Evolutionary conservation across 2,329 filamentous ascomycete genomes (phyloP), one percentile per base, ranked within the genome.

Genomic region (Penicillium sp.): DNA sequence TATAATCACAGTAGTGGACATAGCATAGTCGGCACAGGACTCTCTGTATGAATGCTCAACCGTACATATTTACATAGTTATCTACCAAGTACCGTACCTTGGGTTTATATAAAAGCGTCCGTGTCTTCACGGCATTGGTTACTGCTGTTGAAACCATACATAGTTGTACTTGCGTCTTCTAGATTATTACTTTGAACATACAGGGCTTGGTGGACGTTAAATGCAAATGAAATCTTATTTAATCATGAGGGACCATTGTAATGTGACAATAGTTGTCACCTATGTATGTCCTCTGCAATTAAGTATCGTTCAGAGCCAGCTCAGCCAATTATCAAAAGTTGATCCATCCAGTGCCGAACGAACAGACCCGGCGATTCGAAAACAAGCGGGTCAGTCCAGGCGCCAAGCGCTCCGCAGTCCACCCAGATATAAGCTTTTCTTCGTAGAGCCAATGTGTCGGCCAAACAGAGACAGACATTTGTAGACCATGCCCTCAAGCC

Each of bases 401-500:
- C 9, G 33, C 29, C 13, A 17, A 29, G 38, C 40, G 25, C 6
- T 23, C 35, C 35, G 51, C 13, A 52, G 15, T 4, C 50, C 42
- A 3, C 43, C 54, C 9, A 54, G 27, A 35, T 56, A 35, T 7
- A 56, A 46, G 8, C 51, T 33, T 15, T 57, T 61, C 41, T 43
- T 61, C 13, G 56, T 58, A 48, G 58, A 61, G 58, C 54, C 59
- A 6, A 64, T 10, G 0, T 58, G 43, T 33, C 54, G 41, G 17
- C 58, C 61, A 38, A 53, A 25, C 6, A 54, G 37, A 31, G 62
- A 66, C 12, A 66, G 49, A 27, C 40, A 40, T 10, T 52, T 60
- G 29, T 42, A 48, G 4, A 58, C 29, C 23, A 54, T 13, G 7
- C 35, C 23, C 23, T 65, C 58, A 15, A 48, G n/a, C 37, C 25